Base-by-base conservation (phyloP, 2,329 filamentous ascomycete species). In the Truncatella angustata region DNA sequence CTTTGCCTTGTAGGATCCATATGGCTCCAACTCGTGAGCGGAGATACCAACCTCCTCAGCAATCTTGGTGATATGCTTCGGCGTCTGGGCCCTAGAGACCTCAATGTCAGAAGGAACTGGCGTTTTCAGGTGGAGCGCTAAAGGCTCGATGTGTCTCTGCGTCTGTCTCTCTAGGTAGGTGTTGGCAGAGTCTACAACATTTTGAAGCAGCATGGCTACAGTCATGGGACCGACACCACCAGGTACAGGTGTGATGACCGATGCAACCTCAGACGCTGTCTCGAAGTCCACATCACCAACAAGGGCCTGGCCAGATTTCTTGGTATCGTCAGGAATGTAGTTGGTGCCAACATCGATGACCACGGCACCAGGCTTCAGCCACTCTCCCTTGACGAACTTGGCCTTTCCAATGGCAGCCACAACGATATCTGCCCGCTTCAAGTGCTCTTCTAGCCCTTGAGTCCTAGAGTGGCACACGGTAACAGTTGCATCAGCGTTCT, bases 161-260 rank as follows among this genome's bases (percentile, higher is more conserved):
- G 90, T 95, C 69, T 95, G 88, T 55, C 83, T 82, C 58, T 94
- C 90, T 58, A 94, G 94, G 66, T 90, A 92, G 52, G 82, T 76
- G 45, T 86, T 87, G 32, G 94, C 88, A 30, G 93, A 87, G 61
- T 93, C 88, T 51, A 97, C 88, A 7, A 97, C 92, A 66, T 99
- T 99, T 71, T 96, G 90, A 63, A 99, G 77, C 44, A 99, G 79
- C 94, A 99, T 99, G 54, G 94, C 94, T 57, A 99, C 92, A 3
- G 94, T 99, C 94, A 99, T 99, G 47, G 94, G 94, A 0, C 94
- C 94, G 54, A 99, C 94, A 70, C 94, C 94, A 52, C 94, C 94
- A 1, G 94, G 94, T 2, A 99, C 94, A 1, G 94, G 94, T 2
- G 94, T 99, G 65, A 99, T 97, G 64, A 89, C 83, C 2, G 92